phyloP scores from a whole-genome alignment of 768 basidiomycete genomes.

The Chiua virens region DNA sequence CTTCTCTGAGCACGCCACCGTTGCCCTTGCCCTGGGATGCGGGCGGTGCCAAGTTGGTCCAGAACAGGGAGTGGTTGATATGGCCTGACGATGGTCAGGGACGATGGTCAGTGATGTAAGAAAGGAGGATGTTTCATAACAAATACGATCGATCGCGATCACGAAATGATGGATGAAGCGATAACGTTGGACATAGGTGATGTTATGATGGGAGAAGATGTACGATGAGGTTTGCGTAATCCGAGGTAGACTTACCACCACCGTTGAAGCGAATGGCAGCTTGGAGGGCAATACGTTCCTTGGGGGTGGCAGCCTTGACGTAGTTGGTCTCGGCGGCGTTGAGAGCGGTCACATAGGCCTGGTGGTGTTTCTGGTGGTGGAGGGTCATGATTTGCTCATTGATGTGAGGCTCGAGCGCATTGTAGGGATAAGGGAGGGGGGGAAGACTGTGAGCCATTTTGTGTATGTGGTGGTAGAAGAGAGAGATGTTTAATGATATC shows the following conservation, averaged over 20 bases:
- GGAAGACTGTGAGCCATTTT: conserved; percentile 57
- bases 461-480: conserved; percentile 21
- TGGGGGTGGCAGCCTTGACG: conserved; percentile 62
- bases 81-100: conserved; percentile 47
- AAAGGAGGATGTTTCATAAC: background rate
- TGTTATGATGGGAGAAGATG: no score
- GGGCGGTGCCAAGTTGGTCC: conserved; percentile 86
- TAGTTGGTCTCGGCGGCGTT: conserved; percentile 86
- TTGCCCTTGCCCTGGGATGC: conserved; percentile 49
- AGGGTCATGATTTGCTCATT: conserved; percentile 89
- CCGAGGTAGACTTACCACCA: conserved; percentile 80
- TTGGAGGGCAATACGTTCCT: conserved; percentile 84
- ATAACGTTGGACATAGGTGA: no score
- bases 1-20: conserved; percentile 60
- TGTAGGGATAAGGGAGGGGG: conserved; percentile 72
- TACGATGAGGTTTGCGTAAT: no score
- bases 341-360: conserved; percentile 89
- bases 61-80: conserved; percentile 95
- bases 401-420: conserved; percentile 95
- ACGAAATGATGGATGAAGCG: conserved; percentile 11
- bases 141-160: conserved; percentile 5
- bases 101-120: background rate
- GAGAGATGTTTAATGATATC: conserved; percentile 8
- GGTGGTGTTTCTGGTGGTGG: conserved; percentile 95
- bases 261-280: conserved; percentile 95